phyloP scores from a whole-genome alignment of 805 yeast species.

The Yarrowia sp. region DNA sequence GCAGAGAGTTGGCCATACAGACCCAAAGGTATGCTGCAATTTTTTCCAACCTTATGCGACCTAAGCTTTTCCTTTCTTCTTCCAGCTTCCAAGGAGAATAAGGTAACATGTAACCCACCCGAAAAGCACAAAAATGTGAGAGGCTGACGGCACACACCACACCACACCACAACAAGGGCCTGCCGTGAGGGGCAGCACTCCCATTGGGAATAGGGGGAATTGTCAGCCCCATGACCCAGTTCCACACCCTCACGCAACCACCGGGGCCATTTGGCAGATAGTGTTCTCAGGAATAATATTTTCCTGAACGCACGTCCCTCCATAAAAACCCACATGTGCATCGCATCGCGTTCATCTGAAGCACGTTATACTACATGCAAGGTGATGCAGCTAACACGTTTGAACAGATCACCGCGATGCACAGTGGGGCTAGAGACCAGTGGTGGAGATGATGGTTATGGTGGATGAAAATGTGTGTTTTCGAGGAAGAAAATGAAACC shows the following conservation, averaged over 20 bases:
- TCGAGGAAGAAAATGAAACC: not conserved
- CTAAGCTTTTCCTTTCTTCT: conserved; percentile 8
- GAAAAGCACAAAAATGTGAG: conserved; percentile 13
- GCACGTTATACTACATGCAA: conserved; percentile 23
- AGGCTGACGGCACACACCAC: not conserved
- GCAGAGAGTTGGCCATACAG: conserved; percentile 22
- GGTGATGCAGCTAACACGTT: conserved; percentile 25
- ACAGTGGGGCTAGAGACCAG: conserved; percentile 12
- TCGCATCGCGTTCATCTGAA: conserved; percentile 24
- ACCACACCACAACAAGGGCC: conserved; percentile 6
- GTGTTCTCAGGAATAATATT: not conserved
- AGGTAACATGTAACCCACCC: conserved; percentile 23
- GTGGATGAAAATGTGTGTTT: not conserved
- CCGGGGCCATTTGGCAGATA: not conserved
- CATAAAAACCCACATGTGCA: conserved; percentile 14
- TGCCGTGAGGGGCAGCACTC: conserved; percentile 6
- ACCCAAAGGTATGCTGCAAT: conserved; percentile 19
- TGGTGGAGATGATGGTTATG: not conserved
- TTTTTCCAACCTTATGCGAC: conserved; percentile 16
- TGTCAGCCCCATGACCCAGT: not conserved
- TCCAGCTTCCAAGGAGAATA: conserved; percentile 17
- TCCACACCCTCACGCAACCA: not conserved
- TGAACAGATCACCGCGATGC: conserved; percentile 20
- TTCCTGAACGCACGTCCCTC: not conserved
- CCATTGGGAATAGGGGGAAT: not conserved